These are phyloP conservation scores for Suillus weaverae DNA, from an alignment of 768 basidiomycete genomes.

Conservation along the genomic window DNA sequence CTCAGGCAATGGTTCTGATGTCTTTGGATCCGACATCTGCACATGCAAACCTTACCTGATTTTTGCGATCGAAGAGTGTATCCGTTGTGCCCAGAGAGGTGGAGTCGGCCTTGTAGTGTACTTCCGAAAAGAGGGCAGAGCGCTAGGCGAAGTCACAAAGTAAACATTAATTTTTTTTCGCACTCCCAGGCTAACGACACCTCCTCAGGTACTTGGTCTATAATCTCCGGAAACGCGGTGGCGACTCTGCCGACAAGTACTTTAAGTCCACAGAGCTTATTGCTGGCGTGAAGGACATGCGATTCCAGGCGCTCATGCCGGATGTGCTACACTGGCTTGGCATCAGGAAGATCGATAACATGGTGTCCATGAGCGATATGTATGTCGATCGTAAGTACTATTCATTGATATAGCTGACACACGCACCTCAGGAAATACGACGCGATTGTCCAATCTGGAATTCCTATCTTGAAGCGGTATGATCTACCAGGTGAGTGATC, in stretches of 20 bases:
- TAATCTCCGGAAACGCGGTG: slow-evolving; percentile 92
- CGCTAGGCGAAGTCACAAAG: slow-evolving; percentile 93
- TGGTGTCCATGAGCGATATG: slow-evolving; percentile 93
- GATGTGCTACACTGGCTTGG: slow-evolving; percentile 96
- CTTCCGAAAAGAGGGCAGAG: slow-evolving; percentile 92
- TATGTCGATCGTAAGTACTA: slow-evolving; percentile 27
- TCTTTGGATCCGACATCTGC: slow-evolving; percentile 92
- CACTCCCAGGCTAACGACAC: slow-evolving; percentile 2
- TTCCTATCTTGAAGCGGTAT: slow-evolving; percentile 77
- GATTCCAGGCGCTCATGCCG: slow-evolving; percentile 94
- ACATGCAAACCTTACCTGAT: slow-evolving; percentile 92
- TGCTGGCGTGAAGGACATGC: slow-evolving; percentile 94
- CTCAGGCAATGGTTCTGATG: slow-evolving; percentile 90
- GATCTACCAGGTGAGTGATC: slow-evolving; percentile 72
- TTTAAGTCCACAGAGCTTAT: slow-evolving; percentile 93
- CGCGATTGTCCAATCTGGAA: slow-evolving; percentile 88
- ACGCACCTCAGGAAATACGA: slow-evolving; percentile 78
- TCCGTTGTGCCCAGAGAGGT: slow-evolving; percentile 76
- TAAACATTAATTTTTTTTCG: slow-evolving; percentile 34
- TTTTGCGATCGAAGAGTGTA: slow-evolving; percentile 92
- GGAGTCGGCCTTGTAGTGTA: slow-evolving; percentile 94
- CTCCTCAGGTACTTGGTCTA: slow-evolving; percentile 83
- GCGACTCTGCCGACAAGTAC: slow-evolving; percentile 91
- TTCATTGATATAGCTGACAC: background rate
- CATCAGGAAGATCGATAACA: slow-evolving; percentile 82